These are phyloP conservation scores for Gentiana macrophylla DNA, from an alignment of 257 asterid species.

Conservation along the genomic window DNA sequence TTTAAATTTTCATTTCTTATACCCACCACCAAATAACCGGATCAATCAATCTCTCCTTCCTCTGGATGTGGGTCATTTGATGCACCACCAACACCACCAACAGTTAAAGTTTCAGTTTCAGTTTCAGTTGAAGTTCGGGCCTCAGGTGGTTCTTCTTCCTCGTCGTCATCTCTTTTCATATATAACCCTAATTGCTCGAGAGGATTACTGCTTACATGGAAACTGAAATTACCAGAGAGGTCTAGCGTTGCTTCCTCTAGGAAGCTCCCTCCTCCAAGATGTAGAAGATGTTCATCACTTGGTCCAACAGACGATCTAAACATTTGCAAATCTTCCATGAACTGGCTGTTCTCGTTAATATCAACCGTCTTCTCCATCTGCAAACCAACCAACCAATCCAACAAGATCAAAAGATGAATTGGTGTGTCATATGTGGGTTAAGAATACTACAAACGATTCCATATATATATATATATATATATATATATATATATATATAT, in stretches of 20 bases:
- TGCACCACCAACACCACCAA: no score
- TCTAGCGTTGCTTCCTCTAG: slow-evolving; percentile 56
- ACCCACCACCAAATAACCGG: background rate
- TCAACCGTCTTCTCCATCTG: slow-evolving; percentile 85
- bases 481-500: no score
- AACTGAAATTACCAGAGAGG: slow-evolving; percentile 48
- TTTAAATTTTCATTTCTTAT: no score
- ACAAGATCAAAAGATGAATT: background rate
- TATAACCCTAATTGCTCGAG: slow-evolving; percentile 65
- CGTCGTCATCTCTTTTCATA: slow-evolving; percentile 66
- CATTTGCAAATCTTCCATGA: slow-evolving; percentile 60
- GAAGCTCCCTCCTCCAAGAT: slow-evolving; percentile 34
- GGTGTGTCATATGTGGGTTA: no score
- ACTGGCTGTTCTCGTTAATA: slow-evolving; percentile 55
- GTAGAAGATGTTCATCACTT: slow-evolving; percentile 42
- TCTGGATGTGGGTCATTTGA: slow-evolving; percentile 17
- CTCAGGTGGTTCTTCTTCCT: slow-evolving; percentile 48
- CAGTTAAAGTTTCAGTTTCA: no score
- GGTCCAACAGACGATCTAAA: slow-evolving; percentile 53
- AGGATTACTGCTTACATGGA: slow-evolving; percentile 47
- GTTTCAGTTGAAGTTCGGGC: slow-evolving; percentile 21
- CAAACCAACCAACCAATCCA: no score
- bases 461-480: no score
- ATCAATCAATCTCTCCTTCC: slow-evolving; percentile 20
- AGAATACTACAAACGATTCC: background rate